Base-by-base conservation (phyloP, 1,139 yeast species). In the Tardiomyces blankii region DNA sequence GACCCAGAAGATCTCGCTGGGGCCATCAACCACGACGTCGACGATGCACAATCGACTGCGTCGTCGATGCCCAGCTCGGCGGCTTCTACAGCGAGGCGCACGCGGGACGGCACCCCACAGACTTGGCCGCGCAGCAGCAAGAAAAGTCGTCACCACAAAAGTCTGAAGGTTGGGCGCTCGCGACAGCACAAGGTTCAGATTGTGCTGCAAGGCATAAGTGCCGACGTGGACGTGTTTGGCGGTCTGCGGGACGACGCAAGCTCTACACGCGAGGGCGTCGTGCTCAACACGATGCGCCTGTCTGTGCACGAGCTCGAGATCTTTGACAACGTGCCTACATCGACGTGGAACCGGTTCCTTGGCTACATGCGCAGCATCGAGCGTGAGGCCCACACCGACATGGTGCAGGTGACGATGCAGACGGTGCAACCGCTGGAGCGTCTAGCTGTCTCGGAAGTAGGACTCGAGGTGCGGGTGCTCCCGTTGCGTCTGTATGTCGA, bases 311-410 rank as follows among this genome's bases (percentile, higher is more conserved):
- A 77, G 42, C 63, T 83, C 44, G 79, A 77, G 48, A 68, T 87
- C 2, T 67, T 76, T 48, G 98, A 91, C 61, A 84, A 87, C 59
- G 78, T 89, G 1, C 81, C 89, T 0, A 77, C 89, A 0, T 89
- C 97, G 0, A 82, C 95, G 0, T 91, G 97, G 96, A 85, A 87
- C 56, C 85, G 84, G 63, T 80, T 89, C 59, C 67, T 82, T 30
- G 78, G 93, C 0, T 77, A 81, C 54, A 74, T 83, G 76, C 74
- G 78, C 49, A 77, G 75, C 41, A 70, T 77, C 27, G 85, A 79
- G 42, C 67, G 89, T 41, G 94, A 84, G 56, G 69, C 75, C 33
- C 86, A 82, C 1, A 77, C 81, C 1, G 73, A 76, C 41, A 83
- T 89, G 83, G 48, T 85, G 0, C 69, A 68, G 16, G 45, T 83